Percentiles rank a stretch among this genome's conserved stretches.
Conservation (phyloP, 352 stramenopile species). For the Peronospora farinosa region DNA sequence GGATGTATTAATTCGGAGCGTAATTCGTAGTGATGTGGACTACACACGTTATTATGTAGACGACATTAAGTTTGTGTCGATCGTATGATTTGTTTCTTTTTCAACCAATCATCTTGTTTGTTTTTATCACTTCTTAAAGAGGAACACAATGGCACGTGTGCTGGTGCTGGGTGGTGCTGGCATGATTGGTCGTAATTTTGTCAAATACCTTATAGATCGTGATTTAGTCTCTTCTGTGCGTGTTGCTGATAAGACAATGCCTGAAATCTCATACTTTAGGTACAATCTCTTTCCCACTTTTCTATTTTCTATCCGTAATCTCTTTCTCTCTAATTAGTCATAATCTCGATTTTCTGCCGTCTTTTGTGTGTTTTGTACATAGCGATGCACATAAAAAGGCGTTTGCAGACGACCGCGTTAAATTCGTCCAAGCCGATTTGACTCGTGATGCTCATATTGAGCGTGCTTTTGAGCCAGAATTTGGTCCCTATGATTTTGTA, state of each 20-base stretch:
- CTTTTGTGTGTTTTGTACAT: background rate
- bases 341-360: too few species aligned
- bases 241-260: constrained; percentile 84
- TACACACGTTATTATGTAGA: background rate
- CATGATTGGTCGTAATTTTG: constrained; percentile 86
- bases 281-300: constrained; percentile 4
- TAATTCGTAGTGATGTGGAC: constrained; percentile 9
- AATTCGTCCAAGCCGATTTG: constrained; percentile 78
- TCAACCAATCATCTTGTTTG: background rate
- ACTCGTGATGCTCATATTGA: constrained; percentile 76
- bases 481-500: constrained; percentile 75
- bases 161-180: constrained; percentile 78
- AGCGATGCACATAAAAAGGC: constrained; percentile 56
- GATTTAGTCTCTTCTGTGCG: constrained; percentile 62
- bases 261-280: constrained; percentile 86
- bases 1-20: background rate
- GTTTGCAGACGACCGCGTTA: constrained; percentile 62
- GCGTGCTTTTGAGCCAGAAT: constrained; percentile 64
- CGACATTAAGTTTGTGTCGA: too few species aligned
- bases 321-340: background rate
- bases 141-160: constrained; percentile 52
- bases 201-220: constrained; percentile 69
- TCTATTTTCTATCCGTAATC: too few species aligned
- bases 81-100: background rate
- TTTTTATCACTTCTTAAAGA: background rate